Conservation (phyloP, 2,329 filamentous ascomycete genomes). For the Talaromyces marneffei region DNA sequence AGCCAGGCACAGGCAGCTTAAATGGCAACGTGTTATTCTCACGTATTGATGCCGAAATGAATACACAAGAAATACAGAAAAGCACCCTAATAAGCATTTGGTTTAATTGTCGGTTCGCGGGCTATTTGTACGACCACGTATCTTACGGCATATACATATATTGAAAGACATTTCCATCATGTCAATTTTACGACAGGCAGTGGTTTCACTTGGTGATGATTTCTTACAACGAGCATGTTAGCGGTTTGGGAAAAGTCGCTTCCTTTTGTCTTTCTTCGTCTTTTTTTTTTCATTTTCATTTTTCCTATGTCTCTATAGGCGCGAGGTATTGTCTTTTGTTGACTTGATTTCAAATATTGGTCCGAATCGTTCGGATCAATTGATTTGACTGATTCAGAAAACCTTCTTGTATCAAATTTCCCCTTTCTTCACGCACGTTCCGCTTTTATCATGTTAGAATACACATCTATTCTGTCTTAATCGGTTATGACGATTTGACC, state of each 20-base stretch:
- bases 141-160: conserved; percentile 16
- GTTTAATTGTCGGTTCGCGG: conserved; percentile 17
- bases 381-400: not conserved
- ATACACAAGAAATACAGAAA: conserved; percentile 12
- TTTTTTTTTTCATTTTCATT: conserved; percentile 20
- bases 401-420: conserved; percentile 13
- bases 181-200: conserved; percentile 29
- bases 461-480: conserved; percentile 16
- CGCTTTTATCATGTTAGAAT: conserved; percentile 13
- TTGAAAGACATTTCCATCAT: conserved; percentile 26
- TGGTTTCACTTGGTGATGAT: conserved; percentile 25
- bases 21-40: conserved; percentile 21
- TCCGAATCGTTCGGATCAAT: not conserved
- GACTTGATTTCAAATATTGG: not conserved
- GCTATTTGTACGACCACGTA: conserved; percentile 29
- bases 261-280: conserved; percentile 24
- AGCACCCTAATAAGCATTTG: conserved; percentile 3
- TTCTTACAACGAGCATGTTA: conserved; percentile 30
- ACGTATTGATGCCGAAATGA: conserved; percentile 15
- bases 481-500: conserved; percentile 10
- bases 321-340: conserved; percentile 15
- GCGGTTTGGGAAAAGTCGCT: conserved; percentile 38
- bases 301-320: conserved; percentile 17
- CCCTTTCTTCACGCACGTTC: not conserved
- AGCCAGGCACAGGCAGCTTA: conserved; percentile 42